phyloP scores from a whole-genome alignment of 116 monocot species.

The Cymodocea nodosa region DNA sequence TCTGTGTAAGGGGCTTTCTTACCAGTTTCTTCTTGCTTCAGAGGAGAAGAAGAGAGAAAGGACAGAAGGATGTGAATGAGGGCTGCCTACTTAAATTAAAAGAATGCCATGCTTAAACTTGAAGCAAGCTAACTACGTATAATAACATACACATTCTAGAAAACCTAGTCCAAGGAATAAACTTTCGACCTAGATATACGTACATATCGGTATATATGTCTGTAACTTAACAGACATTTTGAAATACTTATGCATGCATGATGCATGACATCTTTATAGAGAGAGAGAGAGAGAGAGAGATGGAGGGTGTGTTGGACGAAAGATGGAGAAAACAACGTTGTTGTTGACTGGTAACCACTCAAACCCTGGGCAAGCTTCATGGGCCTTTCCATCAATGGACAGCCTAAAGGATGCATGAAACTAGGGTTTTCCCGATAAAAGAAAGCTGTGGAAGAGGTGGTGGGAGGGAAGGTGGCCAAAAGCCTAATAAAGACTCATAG shows the following conservation, averaged over 20 bases:
- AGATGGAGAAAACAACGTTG: background rate
- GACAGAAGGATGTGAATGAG: background rate
- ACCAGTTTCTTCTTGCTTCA: conserved; percentile 3
- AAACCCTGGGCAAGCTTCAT: conserved; percentile 1
- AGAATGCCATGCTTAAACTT: background rate
- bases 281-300: background rate
- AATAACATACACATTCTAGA: background rate
- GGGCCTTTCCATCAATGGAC: conserved; percentile 1
- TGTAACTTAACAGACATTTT: no score
- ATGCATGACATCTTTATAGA: no score
- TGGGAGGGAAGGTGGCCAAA: background rate
- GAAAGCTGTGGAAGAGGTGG: background rate
- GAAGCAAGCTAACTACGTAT: background rate
- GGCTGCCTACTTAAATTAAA: background rate
- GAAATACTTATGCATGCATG: background rate
- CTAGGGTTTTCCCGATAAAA: background rate
- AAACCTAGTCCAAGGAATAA: background rate
- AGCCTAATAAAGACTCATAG: background rate
- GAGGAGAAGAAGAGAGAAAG: background rate
- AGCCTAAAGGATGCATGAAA: background rate
- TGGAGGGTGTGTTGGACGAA: no score
- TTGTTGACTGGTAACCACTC: conserved; percentile 6
- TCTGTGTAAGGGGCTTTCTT: background rate
- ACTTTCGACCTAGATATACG: no score
- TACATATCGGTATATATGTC: no score